These are phyloP conservation scores for Nannochloropsis granulata DNA, from an alignment of 108 stramenopile genomes.

Conservation along the genomic window DNA sequence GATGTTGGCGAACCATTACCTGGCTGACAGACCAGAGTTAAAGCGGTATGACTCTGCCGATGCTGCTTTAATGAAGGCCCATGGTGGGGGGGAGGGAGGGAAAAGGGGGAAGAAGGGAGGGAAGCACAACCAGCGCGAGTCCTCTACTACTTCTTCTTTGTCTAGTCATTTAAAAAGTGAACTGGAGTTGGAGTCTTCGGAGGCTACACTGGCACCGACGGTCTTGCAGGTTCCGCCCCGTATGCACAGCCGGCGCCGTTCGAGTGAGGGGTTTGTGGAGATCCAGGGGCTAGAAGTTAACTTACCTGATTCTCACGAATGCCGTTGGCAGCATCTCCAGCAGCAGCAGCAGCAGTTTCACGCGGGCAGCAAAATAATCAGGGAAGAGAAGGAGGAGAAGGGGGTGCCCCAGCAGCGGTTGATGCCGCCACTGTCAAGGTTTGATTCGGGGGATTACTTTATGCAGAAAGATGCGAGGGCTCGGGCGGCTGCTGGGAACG, in stretches of 20 bases:
- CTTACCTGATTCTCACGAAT: too few species aligned
- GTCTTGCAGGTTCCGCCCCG: not conserved
- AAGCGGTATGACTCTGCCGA: not conserved
- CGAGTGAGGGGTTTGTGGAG: not conserved
- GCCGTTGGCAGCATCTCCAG: too few species aligned
- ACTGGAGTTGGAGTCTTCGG: not conserved
- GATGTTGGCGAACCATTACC: not conserved
- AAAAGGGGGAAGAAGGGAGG: not conserved
- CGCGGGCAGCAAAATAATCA: not conserved
- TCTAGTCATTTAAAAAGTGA: not conserved
- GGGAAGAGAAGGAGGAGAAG: not conserved
- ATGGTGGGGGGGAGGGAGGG: not conserved
- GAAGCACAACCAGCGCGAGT: not conserved
- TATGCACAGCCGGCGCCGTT: not conserved
- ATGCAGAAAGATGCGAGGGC: not conserved
- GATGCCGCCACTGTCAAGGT: not conserved
- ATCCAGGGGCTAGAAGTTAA: not conserved
- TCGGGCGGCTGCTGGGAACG: not conserved
- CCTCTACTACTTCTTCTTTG: not conserved
- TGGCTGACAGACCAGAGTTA: not conserved
- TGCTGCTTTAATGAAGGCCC: not conserved
- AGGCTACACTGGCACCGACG: not conserved
- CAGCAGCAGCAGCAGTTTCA: too few species aligned
- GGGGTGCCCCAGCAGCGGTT: not conserved
- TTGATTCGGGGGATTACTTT: not conserved